A percentile compares a stretch with the other conserved stretches of the same genome.
Evolutionary conservation across 352 stramenopile species (phyloP).

Genomic region (Elongisporangium anandrum): DNA sequence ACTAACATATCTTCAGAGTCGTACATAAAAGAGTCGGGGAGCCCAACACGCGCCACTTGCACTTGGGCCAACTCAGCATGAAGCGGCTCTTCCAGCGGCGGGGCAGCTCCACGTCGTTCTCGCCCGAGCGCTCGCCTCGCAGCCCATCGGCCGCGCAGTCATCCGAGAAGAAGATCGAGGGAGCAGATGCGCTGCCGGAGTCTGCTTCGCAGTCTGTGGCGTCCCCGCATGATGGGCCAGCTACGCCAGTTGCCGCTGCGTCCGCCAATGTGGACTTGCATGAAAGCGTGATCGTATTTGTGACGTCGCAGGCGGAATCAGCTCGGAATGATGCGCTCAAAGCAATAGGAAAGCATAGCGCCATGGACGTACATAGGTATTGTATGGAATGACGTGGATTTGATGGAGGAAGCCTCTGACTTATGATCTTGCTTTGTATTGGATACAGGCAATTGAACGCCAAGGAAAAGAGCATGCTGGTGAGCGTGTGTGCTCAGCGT

Average conservation of each 20-base stretch:
- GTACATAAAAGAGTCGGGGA: background rate
- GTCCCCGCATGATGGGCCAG: background rate
- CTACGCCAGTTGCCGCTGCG: background rate
- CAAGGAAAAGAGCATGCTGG: background rate
- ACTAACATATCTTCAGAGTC: background rate
- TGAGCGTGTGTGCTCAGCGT: conserved; percentile 28
- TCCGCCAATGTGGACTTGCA: background rate
- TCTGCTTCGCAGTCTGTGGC: background rate
- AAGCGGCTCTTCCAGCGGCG: conserved; percentile 57
- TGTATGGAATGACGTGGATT: background rate
- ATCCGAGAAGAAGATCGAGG: conserved; percentile 2
- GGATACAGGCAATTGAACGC: background rate
- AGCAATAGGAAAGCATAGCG: background rate
- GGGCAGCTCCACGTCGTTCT: conserved; percentile 9
- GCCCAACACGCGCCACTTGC: background rate
- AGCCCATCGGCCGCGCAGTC: background rate
- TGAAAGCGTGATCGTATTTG: background rate
- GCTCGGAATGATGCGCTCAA: background rate
- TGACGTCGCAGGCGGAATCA: background rate
- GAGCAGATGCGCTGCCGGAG: conserved; percentile 5
- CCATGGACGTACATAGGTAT: background rate
- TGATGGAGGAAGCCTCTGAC: background rate
- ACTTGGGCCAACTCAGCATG: conserved; percentile 15
- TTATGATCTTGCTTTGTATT: too few species aligned
- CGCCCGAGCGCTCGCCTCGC: conserved; percentile 6